These are phyloP conservation scores for Chrysopogon serrulatus DNA, from an alignment of 176 grass and related monocot species.

Conservation along the genomic window DNA sequence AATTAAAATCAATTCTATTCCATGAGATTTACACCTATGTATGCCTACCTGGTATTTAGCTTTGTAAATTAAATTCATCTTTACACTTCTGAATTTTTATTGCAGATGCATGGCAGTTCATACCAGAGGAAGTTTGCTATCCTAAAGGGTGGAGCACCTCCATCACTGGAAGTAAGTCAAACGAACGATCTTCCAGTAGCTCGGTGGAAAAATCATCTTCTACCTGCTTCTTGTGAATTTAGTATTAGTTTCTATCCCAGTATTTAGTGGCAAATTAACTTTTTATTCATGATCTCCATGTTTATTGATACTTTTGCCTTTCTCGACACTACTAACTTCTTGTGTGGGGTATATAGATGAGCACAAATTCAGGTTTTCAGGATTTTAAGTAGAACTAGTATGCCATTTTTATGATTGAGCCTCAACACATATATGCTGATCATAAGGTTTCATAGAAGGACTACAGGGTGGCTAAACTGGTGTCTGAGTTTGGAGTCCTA, in stretches of 20 bases:
- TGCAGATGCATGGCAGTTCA: constrained; percentile 97
- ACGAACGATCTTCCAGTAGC: not conserved
- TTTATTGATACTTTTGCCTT: not conserved
- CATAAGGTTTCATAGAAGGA: not conserved
- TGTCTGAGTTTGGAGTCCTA: not conserved
- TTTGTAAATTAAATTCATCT: constrained; percentile 2
- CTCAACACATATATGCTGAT: not conserved
- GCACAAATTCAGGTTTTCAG: not conserved
- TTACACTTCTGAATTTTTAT: constrained; percentile 21
- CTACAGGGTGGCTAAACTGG: not conserved
- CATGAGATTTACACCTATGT: not conserved
- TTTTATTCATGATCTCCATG: not conserved
- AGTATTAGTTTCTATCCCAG: not conserved
- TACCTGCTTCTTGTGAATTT: not conserved
- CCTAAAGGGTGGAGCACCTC: constrained; percentile 63
- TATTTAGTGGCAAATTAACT: not conserved
- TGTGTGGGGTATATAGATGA: not conserved
- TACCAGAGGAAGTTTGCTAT: constrained; percentile 84
- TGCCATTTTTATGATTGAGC: not conserved
- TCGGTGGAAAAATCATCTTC: not conserved
- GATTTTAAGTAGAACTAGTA: not conserved
- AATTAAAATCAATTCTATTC: not conserved
- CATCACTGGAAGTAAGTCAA: constrained; percentile 57
- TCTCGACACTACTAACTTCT: not conserved
- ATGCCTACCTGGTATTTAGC: not conserved